Percentiles rank a stretch among this genome's conserved stretches.
Conservation (phyloP, 2,329 filamentous ascomycete species). For the Metarhizium album region DNA sequence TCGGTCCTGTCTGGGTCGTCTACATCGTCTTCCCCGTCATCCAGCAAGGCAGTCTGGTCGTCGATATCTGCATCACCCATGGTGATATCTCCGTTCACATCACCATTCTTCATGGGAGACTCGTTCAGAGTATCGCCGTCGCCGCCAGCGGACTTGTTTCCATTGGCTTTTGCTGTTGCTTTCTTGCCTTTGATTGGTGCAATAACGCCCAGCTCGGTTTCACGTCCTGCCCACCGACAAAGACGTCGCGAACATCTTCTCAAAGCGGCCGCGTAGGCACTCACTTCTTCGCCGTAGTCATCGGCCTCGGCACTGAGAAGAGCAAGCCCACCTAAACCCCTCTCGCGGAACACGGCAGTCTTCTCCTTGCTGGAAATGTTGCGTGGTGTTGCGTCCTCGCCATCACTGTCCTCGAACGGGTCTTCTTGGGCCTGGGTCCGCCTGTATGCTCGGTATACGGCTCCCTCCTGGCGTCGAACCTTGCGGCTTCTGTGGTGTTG, state of each 20-base stretch:
- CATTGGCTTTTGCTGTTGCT: conserved; percentile 17
- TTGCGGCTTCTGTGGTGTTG: conserved; percentile 55
- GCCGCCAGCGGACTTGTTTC: conserved; percentile 5
- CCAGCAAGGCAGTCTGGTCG: conserved; percentile 28
- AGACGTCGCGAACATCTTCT: conserved; percentile 53
- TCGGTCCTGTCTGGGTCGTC: conserved; percentile 32
- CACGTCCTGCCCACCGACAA: conserved; percentile 52
- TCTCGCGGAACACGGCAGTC: conserved; percentile 37
- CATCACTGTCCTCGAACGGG: conserved; percentile 52
- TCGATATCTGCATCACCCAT: conserved; percentile 46
- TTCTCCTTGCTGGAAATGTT: conserved; percentile 19
- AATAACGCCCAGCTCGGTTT: conserved; percentile 35
- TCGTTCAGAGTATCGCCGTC: conserved; percentile 3
- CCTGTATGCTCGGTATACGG: conserved; percentile 54
- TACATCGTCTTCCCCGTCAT: conserved; percentile 35
- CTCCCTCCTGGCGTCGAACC: conserved; percentile 51
- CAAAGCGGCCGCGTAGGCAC: conserved; percentile 54
- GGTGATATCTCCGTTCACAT: conserved; percentile 31
- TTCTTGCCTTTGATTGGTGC: conserved; percentile 31
- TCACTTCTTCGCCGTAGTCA: conserved; percentile 67
- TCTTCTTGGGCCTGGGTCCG: conserved; percentile 47
- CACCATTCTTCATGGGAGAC: conserved; percentile 17
- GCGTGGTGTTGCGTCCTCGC: conserved; percentile 34
- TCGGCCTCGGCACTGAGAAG: conserved; percentile 52
- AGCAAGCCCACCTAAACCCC: conserved; percentile 52